Conservation (phyloP, 768 basidiomycete genomes). For the Mycena rosella region DNA sequence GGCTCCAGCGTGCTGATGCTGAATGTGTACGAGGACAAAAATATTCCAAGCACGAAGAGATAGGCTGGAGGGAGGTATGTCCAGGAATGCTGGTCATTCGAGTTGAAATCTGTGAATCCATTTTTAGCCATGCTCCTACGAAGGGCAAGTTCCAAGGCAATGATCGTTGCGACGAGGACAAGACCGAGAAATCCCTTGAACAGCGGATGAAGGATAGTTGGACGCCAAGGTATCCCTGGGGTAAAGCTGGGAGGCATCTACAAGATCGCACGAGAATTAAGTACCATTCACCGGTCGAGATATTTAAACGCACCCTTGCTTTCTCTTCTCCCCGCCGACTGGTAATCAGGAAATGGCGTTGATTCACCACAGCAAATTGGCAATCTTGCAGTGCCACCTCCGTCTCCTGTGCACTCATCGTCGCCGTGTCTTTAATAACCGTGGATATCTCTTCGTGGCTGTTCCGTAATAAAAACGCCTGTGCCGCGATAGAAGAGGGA, state of each 20-base stretch:
- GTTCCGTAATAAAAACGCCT: slow-evolving; percentile 4
- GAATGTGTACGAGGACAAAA: slow-evolving; percentile 20
- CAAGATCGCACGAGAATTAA: background rate
- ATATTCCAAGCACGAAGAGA: slow-evolving; percentile 20
- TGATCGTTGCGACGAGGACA: background rate
- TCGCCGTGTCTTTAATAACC: slow-evolving; percentile 8
- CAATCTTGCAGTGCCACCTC: background rate
- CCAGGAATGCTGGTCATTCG: background rate
- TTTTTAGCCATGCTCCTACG: background rate
- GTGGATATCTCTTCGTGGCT: background rate
- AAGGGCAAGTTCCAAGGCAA: background rate
- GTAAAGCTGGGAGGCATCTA: background rate
- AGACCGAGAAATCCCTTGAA: background rate
- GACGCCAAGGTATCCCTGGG: slow-evolving; percentile 3
- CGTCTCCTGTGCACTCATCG: slow-evolving; percentile 5
- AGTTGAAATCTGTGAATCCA: slow-evolving; percentile 4
- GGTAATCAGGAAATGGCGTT: background rate
- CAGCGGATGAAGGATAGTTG: background rate
- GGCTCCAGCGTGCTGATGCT: slow-evolving; percentile 22
- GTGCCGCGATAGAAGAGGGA: slow-evolving; percentile 24
- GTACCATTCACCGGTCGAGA: background rate
- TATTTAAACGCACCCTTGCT: background rate
- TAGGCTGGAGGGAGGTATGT: slow-evolving; percentile 19
- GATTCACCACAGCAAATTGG: background rate
- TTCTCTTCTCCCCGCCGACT: background rate